Percentiles rank a stretch among this genome's conserved stretches.
Conservation (phyloP, 495 filamentous ascomycete genomes). For the Letharia columbiana region DNA sequence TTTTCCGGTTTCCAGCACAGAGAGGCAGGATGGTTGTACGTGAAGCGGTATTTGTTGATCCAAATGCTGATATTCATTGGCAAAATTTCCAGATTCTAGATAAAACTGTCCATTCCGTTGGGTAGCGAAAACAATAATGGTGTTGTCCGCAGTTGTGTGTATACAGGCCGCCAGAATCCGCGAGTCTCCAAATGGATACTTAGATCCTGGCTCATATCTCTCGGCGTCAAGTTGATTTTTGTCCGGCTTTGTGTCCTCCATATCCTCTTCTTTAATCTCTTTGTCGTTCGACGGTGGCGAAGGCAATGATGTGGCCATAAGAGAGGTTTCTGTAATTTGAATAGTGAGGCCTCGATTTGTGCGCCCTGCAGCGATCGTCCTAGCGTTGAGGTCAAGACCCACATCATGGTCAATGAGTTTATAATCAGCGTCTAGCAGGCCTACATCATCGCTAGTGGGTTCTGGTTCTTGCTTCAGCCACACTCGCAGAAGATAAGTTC, state of each 20-base stretch:
- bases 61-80: constrained; percentile 7
- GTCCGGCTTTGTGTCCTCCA: not conserved
- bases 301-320: constrained; percentile 2
- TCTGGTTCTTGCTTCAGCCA: not conserved
- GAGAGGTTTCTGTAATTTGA: constrained; percentile 43
- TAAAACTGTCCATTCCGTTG: constrained; percentile 1
- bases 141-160: not conserved
- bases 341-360: constrained; percentile 36
- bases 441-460: not conserved
- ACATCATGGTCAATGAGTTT: constrained; percentile 1
- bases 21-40: constrained; percentile 6
- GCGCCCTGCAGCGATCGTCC: constrained; percentile 48
- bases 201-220: not conserved
- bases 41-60: not conserved
- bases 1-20: not conserved
- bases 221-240: not conserved
- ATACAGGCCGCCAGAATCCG: constrained; percentile 6
- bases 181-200: constrained; percentile 3
- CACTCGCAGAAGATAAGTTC: constrained; percentile 13
- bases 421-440: not conserved
- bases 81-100: constrained; percentile 11
- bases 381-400: constrained; percentile 42
- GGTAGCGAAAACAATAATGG: not conserved
- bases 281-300: not conserved
- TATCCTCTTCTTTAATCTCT: constrained; percentile 1